A percentile compares a stretch with the other conserved stretches of the same genome.
Conservation (phyloP, 306 rosid species). For the Alnus rubra region DNA sequence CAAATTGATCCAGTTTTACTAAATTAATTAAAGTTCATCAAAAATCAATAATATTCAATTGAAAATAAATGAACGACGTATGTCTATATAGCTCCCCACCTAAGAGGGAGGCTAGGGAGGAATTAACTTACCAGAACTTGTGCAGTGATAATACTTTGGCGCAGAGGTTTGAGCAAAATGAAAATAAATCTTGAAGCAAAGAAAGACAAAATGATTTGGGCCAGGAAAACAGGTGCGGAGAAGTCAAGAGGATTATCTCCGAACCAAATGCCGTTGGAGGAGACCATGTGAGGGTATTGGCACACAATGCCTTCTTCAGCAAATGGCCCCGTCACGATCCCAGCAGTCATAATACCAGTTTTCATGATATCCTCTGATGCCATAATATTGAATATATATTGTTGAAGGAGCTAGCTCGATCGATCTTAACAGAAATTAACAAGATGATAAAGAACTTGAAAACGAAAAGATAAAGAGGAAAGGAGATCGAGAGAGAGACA, state of each 20-base stretch:
- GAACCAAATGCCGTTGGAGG: background rate
- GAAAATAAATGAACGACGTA: no score
- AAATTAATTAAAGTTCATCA: no score
- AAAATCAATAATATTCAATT: no score
- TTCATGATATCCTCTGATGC: background rate
- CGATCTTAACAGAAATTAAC: no score
- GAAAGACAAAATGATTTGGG: background rate
- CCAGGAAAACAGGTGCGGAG: background rate
- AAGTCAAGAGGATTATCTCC: background rate
- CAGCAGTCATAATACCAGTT: background rate
- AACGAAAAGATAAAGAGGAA: no score
- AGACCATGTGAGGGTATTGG: background rate
- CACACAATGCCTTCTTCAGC: background rate
- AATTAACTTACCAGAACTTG: constrained; percentile 6
- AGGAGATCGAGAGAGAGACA: background rate
- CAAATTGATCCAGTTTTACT: no score
- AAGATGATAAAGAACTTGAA: background rate
- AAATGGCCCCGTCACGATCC: constrained; percentile 10
- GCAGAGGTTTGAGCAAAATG: constrained; percentile 3
- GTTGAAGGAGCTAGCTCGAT: background rate
- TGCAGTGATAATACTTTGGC: constrained; percentile 2
- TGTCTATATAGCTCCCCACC: no score
- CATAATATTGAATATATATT: no score
- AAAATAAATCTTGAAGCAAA: background rate
- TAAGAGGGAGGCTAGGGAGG: background rate